Percentiles rank a stretch among this genome's conserved stretches.
phyloP scores from a whole-genome alignment of 768 basidiomycete genomes.

The Hericium coralloides region DNA sequence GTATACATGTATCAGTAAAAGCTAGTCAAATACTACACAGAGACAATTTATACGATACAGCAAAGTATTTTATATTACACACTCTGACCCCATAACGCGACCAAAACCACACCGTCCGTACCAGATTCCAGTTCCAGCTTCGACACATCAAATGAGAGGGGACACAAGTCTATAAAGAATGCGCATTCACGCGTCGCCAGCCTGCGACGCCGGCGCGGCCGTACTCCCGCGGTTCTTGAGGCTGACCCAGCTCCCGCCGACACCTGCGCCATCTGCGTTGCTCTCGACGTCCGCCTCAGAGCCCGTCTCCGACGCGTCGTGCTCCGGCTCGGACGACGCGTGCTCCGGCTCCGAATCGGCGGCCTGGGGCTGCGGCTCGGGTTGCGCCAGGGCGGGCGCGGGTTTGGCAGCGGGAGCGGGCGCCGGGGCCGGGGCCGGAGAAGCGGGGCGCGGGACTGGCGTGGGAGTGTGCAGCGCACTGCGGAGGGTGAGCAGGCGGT shows the following conservation, averaged over 20 bases:
- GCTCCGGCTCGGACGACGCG: slow-evolving; percentile 15
- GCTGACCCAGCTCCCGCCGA: slow-evolving; percentile 66
- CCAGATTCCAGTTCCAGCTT: too few species aligned
- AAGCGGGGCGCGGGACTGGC: slow-evolving; percentile 19
- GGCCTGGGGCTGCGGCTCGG: slow-evolving; percentile 1
- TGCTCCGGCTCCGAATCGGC: neutral
- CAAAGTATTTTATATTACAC: too few species aligned
- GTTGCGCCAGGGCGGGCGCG: slow-evolving; percentile 3
- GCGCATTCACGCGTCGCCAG: slow-evolving; percentile 1
- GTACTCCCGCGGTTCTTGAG: slow-evolving; percentile 22
- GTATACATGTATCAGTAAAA: too few species aligned
- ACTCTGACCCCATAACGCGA: too few species aligned
- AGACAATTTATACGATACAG: too few species aligned
- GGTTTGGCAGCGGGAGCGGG: neutral
- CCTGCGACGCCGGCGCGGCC: neutral
- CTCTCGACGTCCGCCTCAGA: slow-evolving; percentile 69
- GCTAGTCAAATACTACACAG: too few species aligned
- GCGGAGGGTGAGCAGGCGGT: slow-evolving; percentile 51
- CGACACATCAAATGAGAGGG: too few species aligned
- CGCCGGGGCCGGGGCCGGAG: slow-evolving; percentile 16
- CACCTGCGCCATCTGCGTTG: slow-evolving; percentile 41
- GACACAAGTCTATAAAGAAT: too few species aligned
- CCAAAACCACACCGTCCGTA: too few species aligned
- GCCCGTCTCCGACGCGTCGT: slow-evolving; percentile 33
- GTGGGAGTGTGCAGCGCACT: slow-evolving; percentile 49